Evolutionary conservation across 2,329 filamentous ascomycete genomes (phyloP).

Genomic region (Ceratocystis papillata): DNA sequence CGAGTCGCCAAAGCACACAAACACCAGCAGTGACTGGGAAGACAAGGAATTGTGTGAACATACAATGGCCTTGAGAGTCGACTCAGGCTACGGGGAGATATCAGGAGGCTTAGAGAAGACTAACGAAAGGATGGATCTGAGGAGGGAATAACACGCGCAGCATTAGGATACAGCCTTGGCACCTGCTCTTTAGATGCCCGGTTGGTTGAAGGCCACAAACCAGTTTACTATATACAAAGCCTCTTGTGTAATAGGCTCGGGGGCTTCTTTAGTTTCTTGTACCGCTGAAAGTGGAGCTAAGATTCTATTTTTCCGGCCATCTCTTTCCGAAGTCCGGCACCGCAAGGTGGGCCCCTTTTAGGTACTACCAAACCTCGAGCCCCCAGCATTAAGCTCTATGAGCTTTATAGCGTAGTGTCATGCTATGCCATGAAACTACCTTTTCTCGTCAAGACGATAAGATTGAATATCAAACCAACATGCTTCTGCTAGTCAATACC

Average conservation of each 20-base stretch:
- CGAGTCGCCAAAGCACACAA: background rate
- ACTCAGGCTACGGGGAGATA: constrained; percentile 20
- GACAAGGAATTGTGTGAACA: background rate
- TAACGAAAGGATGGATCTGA: background rate
- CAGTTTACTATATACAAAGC: no score
- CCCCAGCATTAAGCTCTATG: background rate
- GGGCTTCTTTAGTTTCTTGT: background rate
- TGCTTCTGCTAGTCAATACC: no score
- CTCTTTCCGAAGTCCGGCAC: background rate
- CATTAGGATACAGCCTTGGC: no score
- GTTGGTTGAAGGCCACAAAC: no score
- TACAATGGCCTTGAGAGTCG: constrained; percentile 18
- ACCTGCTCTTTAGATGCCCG: no score
- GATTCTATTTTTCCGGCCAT: background rate
- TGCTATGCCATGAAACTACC: no score
- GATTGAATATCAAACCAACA: no score
- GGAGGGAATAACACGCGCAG: background rate
- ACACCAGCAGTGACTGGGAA: background rate
- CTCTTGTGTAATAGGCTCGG: no score
- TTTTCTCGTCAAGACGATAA: background rate
- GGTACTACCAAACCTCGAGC: background rate
- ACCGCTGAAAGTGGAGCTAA: background rate
- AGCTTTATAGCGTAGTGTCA: background rate
- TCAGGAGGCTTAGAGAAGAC: constrained; percentile 1
- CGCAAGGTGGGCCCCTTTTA: background rate